Evolutionary conservation across 108 stramenopile genomes (phyloP), one percentile per base, ranked within the genome.

Genomic region (Nitzschia palea): DNA sequence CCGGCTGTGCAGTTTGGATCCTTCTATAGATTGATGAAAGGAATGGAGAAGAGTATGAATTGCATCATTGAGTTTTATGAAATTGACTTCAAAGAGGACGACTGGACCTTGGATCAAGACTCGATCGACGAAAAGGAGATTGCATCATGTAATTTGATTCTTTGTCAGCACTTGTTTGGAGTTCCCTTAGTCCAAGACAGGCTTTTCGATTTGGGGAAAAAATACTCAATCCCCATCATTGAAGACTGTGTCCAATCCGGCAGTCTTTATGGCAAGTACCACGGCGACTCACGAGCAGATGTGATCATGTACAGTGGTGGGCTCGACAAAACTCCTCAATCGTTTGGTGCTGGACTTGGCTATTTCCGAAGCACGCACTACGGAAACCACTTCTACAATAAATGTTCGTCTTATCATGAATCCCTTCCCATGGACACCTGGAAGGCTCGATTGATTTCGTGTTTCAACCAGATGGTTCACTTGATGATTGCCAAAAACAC

Each of bases 201-300:
- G 31, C 27, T 69, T 28, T 47, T 57, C 14, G 26, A 69, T 27
- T 20, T 57, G n/a, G 68, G 44, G 1, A 59, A 45, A 6, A 57
- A 59, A 22, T 59, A 33, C 68, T 28, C 66, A 12, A 69, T 69
- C 33, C 68, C 68, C 9, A 27, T 69, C 18, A 12, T 69, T 14
- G 68, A 69, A 20, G 68, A 69, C 40, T 57, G 57, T 27, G 68
- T 69, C 14, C 68, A 69, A 29, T 69, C 68, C 1, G 68, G 68
- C 1, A 33, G 30, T 50, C 20, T 69, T 37, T 69, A 42, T 31
- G 68, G 68, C 6, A 69, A 59, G 29, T 69, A 69, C 68, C 25
- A 45, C 9, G 68, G 68, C 28, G 35, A 69, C 47, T n/a, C 68
- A 32, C 35, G 47, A 17, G 28, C 68, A 1, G 68, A 69, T 20